phyloP scores from a whole-genome alignment of 306 rosid genomes.

The Cucumis sativus region Cucumber_9930_V3 NC_026656.2:21454501-21455000 shows the following conservation, averaged over 20 bases:
- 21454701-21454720: neutral
- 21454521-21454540: conserved; percentile 64
- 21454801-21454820: neutral
- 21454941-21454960: neutral
- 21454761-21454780: neutral
- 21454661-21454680: neutral
- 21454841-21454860: neutral
- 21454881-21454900: conserved; percentile 69
- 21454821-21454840: neutral
- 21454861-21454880: conserved; percentile 88
- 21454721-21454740: neutral
- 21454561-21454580: neutral
- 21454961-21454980: neutral
- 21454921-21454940: conserved; percentile 75
- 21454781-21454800: neutral
- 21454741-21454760: neutral
- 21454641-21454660: neutral
- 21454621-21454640: neutral
- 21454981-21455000: neutral
- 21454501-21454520: conserved; percentile 69
- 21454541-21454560: conserved; percentile 5
- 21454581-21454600: neutral
- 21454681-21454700: neutral
- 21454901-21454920: conserved; percentile 61
- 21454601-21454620: neutral